Conservation (phyloP, 2,329 filamentous ascomycete species). For the Fusarium papillatum region DNA sequence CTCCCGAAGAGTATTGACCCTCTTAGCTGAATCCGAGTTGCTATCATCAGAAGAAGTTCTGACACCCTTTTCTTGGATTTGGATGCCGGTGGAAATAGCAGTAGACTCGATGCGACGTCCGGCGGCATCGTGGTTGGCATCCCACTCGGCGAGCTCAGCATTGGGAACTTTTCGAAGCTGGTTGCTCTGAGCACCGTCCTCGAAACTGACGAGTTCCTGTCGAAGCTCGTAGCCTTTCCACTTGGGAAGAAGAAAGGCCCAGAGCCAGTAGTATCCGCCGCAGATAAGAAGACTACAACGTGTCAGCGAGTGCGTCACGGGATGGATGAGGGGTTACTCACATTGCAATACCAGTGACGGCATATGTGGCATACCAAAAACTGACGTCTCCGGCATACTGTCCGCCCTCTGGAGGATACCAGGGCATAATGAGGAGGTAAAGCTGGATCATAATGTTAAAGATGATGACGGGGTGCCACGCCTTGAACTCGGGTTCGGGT, state of each 20-base stretch:
- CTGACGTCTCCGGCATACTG: constrained; percentile 73
- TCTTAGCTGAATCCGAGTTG: neutral
- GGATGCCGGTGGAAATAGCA: neutral
- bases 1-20: neutral
- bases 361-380: constrained; percentile 83
- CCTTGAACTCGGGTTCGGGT: constrained; percentile 64
- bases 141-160: constrained; percentile 65
- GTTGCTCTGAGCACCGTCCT: constrained; percentile 55
- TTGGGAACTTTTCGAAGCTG: constrained; percentile 67
- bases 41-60: neutral
- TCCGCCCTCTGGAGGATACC: constrained; percentile 76
- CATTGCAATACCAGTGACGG: constrained; percentile 74
- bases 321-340: constrained; percentile 54
- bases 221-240: constrained; percentile 66
- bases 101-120: constrained; percentile 36
- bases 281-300: constrained; percentile 63
- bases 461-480: constrained; percentile 69
- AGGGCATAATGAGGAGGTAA: constrained; percentile 77
- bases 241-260: constrained; percentile 69
- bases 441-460: constrained; percentile 73
- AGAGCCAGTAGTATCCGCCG: constrained; percentile 69
- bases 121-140: constrained; percentile 67
- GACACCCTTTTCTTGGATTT: neutral
- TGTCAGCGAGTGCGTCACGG: neutral
- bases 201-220: constrained; percentile 64